These are phyloP conservation scores for Cokeromyces recurvatus DNA, from an alignment of 371 early-diverging fungal genomes.

Conservation along the genomic window DNA sequence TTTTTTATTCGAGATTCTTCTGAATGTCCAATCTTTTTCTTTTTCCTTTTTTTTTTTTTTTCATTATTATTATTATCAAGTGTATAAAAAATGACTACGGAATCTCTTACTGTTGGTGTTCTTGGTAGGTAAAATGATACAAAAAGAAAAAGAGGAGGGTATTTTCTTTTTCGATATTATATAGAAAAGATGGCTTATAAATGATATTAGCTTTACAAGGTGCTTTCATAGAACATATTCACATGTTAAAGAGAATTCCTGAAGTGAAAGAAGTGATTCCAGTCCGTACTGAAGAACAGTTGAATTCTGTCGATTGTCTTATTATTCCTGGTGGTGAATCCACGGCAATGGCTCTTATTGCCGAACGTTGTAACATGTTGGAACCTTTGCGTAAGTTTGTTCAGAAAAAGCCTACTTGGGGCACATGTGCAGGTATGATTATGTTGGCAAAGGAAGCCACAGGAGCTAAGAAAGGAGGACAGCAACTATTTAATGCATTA, in stretches of 20 bases:
- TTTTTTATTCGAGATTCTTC: too few relatives aligned
- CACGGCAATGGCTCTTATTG: slow-evolving; percentile 88
- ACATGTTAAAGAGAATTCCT: slow-evolving; percentile 63
- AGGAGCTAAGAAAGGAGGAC: slow-evolving; percentile 79
- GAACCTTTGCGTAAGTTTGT: slow-evolving; percentile 75
- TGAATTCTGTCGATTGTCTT: slow-evolving; percentile 76
- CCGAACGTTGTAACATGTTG: slow-evolving; percentile 76
- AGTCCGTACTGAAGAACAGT: slow-evolving; percentile 65
- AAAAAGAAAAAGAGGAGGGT: too few relatives aligned
- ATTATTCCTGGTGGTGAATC: slow-evolving; percentile 96
- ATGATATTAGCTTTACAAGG: slow-evolving; percentile 79
- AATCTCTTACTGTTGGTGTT: slow-evolving; percentile 17
- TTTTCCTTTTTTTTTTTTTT: not conserved
- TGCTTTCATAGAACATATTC: slow-evolving; percentile 87
- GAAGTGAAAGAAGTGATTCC: slow-evolving; percentile 58
- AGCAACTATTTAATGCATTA: slow-evolving; percentile 78
- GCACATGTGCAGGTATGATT: slow-evolving; percentile 97
- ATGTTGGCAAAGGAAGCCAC: slow-evolving; percentile 76
- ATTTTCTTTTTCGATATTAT: not conserved
- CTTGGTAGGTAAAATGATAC: slow-evolving; percentile 16
- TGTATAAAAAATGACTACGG: too few relatives aligned
- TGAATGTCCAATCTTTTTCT: too few relatives aligned
- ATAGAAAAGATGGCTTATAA: not conserved
- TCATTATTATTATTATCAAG: too few relatives aligned
- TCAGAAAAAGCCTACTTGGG: slow-evolving; percentile 82